Percentiles rank a stretch among this genome's conserved stretches.
phyloP scores from a whole-genome alignment of 768 basidiomycete genomes.

The Amyloporia xantha region DNA sequence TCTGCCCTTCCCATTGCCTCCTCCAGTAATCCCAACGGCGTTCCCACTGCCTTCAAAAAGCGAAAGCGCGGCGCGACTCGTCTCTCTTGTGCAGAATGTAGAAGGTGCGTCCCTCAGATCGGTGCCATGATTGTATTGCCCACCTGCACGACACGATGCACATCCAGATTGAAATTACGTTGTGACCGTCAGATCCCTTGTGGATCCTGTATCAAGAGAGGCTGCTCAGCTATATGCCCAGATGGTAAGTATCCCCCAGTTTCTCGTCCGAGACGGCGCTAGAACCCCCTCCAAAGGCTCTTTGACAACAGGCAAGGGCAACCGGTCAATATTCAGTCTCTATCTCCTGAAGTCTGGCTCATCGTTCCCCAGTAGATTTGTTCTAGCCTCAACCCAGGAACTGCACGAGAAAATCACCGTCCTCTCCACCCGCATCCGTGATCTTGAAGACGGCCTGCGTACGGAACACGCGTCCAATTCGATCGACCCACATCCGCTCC shows the following conservation, averaged over 20 bases:
- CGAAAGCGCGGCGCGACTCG: conserved; percentile 59
- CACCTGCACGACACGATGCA: neutral
- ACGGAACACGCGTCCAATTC: conserved; percentile 53
- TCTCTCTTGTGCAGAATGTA: conserved; percentile 75
- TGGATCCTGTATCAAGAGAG: conserved; percentile 74
- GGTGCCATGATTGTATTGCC: conserved; percentile 3
- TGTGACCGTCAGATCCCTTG: conserved; percentile 77
- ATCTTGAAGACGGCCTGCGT: conserved; percentile 68
- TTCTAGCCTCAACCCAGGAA: conserved; percentile 74
- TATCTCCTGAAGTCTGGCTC: neutral
- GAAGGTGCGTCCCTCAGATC: conserved; percentile 43
- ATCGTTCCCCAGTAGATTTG: conserved; percentile 44
- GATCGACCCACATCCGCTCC: conserved; percentile 55
- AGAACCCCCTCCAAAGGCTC: conserved; percentile 45
- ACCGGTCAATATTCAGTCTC: conserved; percentile 44
- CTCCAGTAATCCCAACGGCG: conserved; percentile 7
- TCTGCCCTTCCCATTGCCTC: conserved; percentile 2
- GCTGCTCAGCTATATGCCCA: conserved; percentile 77
- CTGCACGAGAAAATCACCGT: conserved; percentile 78
- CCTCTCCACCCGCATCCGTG: conserved; percentile 64
- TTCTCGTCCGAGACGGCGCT: conserved; percentile 2
- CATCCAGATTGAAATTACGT: conserved; percentile 52
- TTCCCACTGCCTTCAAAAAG: conserved; percentile 34
- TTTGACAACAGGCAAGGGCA: conserved; percentile 76
- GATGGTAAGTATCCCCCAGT: conserved; percentile 43